Conservation (phyloP, 805 yeast genomes). For the Candida pseudoglaebosa region DNA sequence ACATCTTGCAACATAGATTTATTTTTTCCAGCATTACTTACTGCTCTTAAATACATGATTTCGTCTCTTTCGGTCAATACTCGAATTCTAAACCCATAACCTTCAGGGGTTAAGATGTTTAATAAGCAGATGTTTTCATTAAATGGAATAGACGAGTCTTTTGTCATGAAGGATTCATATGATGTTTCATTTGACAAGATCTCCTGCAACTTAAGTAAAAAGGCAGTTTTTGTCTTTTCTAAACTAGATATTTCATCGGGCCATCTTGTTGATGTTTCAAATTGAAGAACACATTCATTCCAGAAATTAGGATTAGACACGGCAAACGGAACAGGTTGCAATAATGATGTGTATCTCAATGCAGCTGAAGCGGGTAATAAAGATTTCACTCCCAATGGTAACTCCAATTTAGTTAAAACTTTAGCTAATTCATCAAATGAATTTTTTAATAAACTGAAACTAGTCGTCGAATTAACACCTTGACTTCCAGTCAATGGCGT, state of each 20-base stretch:
- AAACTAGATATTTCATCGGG: slow-evolving; percentile 85
- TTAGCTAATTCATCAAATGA: slow-evolving; percentile 52
- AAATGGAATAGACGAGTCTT: slow-evolving; percentile 65
- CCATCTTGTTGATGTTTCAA: slow-evolving; percentile 91
- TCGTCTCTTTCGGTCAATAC: slow-evolving; percentile 85
- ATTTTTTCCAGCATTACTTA: slow-evolving; percentile 59
- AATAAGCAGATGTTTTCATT: slow-evolving; percentile 55
- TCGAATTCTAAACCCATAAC: slow-evolving; percentile 78
- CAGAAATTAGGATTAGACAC: slow-evolving; percentile 70
- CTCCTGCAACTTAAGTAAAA: slow-evolving; percentile 62
- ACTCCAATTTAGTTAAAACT: slow-evolving; percentile 41
- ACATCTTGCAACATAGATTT: slow-evolving; percentile 57
- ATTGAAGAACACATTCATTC: slow-evolving; percentile 77
- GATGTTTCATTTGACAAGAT: slow-evolving; percentile 45
- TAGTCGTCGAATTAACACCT: slow-evolving; percentile 36
- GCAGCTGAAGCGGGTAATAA: slow-evolving; percentile 72
- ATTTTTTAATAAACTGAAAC: slow-evolving; percentile 26
- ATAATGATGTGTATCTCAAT: slow-evolving; percentile 69
- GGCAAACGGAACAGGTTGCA: slow-evolving; percentile 82
- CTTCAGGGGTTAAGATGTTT: slow-evolving; percentile 78
- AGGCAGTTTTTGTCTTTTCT: slow-evolving; percentile 89
- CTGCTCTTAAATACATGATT: slow-evolving; percentile 65
- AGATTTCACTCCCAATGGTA: slow-evolving; percentile 70
- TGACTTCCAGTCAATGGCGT: slow-evolving; percentile 55
- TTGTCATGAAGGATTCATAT: slow-evolving; percentile 57